Evolutionary conservation across 1,284 basidiomycete genomes (phyloP), one percentile per base, ranked within the genome.

Genomic region (Apiotrichum montevideense): DNA sequence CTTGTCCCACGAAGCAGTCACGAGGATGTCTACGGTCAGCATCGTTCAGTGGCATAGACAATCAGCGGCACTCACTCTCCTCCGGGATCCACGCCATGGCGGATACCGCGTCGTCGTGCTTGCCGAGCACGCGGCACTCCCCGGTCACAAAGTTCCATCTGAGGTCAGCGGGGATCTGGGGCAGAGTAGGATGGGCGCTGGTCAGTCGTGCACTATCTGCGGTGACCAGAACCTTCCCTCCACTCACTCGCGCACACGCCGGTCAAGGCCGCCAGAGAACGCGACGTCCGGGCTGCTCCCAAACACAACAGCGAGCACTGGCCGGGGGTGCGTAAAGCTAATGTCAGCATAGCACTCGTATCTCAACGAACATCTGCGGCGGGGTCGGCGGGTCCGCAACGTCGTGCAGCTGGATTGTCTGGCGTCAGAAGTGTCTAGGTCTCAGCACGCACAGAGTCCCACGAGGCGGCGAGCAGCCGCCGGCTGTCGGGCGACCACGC

Each of bases 1-100:
- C 55, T 85, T 84, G 72, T 97, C 93, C 92, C 92, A 96, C 21
- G 90, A 93, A 11, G 88, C 90, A 0, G 90, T 87, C 50, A 95
- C 82, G 40, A 96, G 79, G 1, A 79, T 65, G 66, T 87, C 88
- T 91, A 56, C 1, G 3, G 34, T 41, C 1, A 39, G n/a, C 21
- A 6, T 13, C 14, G 41, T 42, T 42, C 6, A 21, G 21, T 21
- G 21, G 21, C 21, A 21, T 6, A 6, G 32, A 45, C 7, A 7
- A 34, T 37, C 21, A 9, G n/a, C 21, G 5, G 14, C 34, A 65
- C 73, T 57, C 44, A 77, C 77, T 73, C 52, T 73, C 67, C 54
- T 78, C 72, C 0, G 70, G 63, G 56, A 71, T 75, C 71, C 73
- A 79, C 15, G 73, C 75, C 54, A 80, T 67, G 15, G 65, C 67